phyloP scores from a whole-genome alignment of 208 protist species.

The Leishmania tropica region DNA sequence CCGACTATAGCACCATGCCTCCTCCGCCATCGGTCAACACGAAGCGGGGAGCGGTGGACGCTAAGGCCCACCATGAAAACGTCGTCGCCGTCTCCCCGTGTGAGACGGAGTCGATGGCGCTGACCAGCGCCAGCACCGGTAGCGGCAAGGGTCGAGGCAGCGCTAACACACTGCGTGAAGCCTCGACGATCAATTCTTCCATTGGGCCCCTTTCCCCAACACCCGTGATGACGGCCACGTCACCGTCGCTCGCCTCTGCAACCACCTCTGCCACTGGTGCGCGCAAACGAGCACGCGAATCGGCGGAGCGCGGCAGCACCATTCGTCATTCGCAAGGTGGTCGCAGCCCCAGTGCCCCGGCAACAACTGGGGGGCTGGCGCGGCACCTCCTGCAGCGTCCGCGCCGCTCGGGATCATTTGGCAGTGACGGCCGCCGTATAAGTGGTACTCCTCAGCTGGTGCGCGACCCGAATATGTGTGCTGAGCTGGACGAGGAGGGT shows the following conservation, averaged over 20 bases:
- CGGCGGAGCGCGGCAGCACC: neutral
- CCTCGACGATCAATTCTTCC: neutral
- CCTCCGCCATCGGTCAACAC: neutral
- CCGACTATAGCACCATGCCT: neutral
- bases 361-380: neutral
- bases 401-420: neutral
- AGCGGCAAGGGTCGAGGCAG: conserved; percentile 4
- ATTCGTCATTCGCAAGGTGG: neutral
- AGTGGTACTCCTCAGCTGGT: conserved; percentile 6
- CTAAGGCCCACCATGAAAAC: neutral
- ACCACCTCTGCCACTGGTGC: neutral
- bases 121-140: conserved; percentile 15
- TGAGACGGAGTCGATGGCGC: conserved; percentile 20
- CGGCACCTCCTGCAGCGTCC: neutral
- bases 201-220: neutral
- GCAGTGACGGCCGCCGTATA: neutral
- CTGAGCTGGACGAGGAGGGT: conserved; percentile 8
- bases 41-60: neutral
- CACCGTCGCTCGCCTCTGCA: neutral
- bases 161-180: neutral
- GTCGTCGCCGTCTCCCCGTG: neutral
- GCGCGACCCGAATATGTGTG: neutral
- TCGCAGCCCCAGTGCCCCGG: conserved; percentile 1
- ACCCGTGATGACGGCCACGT: neutral
- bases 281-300: conserved; percentile 10